Evolutionary conservation across 306 rosid genomes (phyloP), one percentile per base, ranked within the genome.

Genomic region (Vachellia collinsii): DNA sequence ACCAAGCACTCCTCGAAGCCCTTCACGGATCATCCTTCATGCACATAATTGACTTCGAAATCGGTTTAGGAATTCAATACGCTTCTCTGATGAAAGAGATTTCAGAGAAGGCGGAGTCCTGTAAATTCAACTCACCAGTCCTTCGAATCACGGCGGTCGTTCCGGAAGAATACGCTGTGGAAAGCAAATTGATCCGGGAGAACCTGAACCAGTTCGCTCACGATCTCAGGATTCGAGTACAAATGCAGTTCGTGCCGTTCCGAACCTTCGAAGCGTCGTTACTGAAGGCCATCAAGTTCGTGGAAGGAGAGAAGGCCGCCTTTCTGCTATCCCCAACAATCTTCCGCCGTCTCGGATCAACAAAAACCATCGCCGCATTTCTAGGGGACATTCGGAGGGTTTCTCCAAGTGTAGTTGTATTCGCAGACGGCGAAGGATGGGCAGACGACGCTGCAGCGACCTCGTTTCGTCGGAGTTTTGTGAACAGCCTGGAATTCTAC

Each of bases 11-110:
- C 53, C 93, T 94, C 3, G 98, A 94, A 63, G 91, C 90, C 13
- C 87, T 90, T 20, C 83, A 71, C 44, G 85, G 78, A 7, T 79
- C 90, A 0, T 53, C 83, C 14, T 87, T 89, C 81, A 85, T 94
- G 83, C 98, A 94, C 81, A 83, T 94, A 37, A 51, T 94, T 36
- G 97, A 94, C 74, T 94, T 94, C 80, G 98, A 94, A 42, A 92
- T 94, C 80, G 97, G 97, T 0, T 81, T 94, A 64, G 98, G 97
- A 0, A 90, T 92, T 16, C 97, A 94, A 39, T 91, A 94, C 85
- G 94, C 98, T 17, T 92, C 98, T 34, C 85, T 94, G 20, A 92
- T 94, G 93, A 94, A 82, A 61, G 98, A 92, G 77, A 88, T 94
- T 3, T 84, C 94, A 0, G 97, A 91, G 46, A 94, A 88, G 67